These are phyloP conservation scores for Tuber microsphaerosporum DNA, from an alignment of 495 filamentous ascomycete species.

Conservation along the genomic window DNA sequence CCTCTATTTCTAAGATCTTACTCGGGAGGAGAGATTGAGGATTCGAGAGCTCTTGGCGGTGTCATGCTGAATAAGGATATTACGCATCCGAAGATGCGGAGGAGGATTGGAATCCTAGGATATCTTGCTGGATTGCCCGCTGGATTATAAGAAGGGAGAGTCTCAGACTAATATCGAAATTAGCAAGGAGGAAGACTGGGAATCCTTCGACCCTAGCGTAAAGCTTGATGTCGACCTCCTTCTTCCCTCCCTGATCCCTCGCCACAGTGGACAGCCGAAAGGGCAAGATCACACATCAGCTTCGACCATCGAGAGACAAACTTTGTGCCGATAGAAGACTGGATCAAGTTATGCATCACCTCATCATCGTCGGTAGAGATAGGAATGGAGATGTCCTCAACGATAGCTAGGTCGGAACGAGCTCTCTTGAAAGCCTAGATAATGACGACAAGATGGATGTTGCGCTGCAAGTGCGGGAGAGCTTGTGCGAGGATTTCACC, in stretches of 20 bases:
- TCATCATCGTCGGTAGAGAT: constrained; percentile 91
- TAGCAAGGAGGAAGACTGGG: constrained; percentile 98
- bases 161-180: constrained; percentile 98
- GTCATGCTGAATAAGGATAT: constrained; percentile 99
- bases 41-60: constrained; percentile 86
- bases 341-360: constrained; percentile 87
- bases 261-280: constrained; percentile 94
- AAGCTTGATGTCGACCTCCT: constrained; percentile 95
- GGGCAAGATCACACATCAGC: constrained; percentile 86
- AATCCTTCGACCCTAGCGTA: constrained; percentile 99
- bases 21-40: constrained; percentile 98
- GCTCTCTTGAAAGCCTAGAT: constrained; percentile 97
- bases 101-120: constrained; percentile 90
- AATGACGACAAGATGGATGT: constrained; percentile 98
- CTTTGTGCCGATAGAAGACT: constrained; percentile 96
- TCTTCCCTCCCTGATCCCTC: constrained; percentile 67
- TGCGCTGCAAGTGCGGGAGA: constrained; percentile 93
- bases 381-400: constrained; percentile 86
- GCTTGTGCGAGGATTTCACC: constrained; percentile 97
- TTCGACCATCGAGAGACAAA: constrained; percentile 93
- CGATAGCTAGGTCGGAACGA: constrained; percentile 79
- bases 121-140: constrained; percentile 89
- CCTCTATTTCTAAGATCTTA: constrained; percentile 94
- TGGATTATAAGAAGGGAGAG: constrained; percentile 99
- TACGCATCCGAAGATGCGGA: constrained; percentile 98